Evolutionary conservation across 306 rosid genomes (phyloP).

Genomic region (Inga leiocalycina): DNA sequence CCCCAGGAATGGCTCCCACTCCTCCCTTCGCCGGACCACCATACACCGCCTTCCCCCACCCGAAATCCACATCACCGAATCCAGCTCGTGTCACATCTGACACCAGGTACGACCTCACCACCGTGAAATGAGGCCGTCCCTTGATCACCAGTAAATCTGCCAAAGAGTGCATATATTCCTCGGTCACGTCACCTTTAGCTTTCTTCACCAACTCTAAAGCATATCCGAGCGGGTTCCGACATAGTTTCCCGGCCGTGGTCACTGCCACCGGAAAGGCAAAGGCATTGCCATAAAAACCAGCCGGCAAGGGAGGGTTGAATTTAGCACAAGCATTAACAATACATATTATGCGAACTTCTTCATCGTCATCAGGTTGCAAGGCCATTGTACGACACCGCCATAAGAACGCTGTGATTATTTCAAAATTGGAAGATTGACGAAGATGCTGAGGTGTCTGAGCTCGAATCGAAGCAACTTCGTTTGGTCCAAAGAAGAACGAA

Average conservation of each 20-base stretch:
- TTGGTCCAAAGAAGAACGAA: slow-evolving; percentile 16
- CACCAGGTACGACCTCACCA: slow-evolving; percentile 6
- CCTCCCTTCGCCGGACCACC: slow-evolving; percentile 5
- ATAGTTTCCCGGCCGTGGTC: neutral
- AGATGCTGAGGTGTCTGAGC: neutral
- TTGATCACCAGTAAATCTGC: neutral
- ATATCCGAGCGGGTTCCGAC: neutral
- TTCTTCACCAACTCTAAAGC: slow-evolving; percentile 12
- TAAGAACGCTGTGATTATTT: neutral
- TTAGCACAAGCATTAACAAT: slow-evolving; percentile 1
- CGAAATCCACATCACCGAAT: neutral
- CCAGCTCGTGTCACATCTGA: neutral
- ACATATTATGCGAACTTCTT: slow-evolving; percentile 16
- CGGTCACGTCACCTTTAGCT: neutral
- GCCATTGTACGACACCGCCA: slow-evolving; percentile 19
- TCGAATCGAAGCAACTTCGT: neutral
- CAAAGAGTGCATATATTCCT: neutral
- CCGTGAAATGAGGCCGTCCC: slow-evolving; percentile 6
- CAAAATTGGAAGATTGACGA: neutral
- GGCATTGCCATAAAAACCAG: neutral
- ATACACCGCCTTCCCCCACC: slow-evolving; percentile 9
- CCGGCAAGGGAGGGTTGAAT: neutral
- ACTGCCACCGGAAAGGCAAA: slow-evolving; percentile 3
- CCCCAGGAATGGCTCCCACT: slow-evolving; percentile 23
- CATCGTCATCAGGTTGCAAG: neutral